Evolutionary conservation across 345 rosid species (phyloP), one percentile per base, ranked within the genome.

Genomic region (Pistacia vera): DNA sequence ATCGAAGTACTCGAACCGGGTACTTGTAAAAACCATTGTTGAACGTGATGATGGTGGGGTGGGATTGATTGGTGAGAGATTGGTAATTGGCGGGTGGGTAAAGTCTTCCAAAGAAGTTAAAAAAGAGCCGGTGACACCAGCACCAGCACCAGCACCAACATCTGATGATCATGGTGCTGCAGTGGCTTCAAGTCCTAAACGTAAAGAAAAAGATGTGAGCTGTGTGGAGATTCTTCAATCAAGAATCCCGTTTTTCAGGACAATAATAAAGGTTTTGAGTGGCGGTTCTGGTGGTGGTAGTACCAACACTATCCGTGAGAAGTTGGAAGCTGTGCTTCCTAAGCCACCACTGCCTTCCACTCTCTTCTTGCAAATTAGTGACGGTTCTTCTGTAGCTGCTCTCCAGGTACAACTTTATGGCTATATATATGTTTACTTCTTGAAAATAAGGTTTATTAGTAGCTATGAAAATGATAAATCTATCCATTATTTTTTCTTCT

Each of bases 21-120:
- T 92, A 49, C 75, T 83, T 68, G 36, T 92, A 66, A 88, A 84
- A 82, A 82, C 85, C 65, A 79, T 95, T 28, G 62, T 90, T 60
- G 83, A 83, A 44, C 72, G 86, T 1, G 75, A 68, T 10, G 93
- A 91, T 67, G 84, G 86, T 25, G 94, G 90, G 20, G 35, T 65
- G 8, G 84, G 86, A 12, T 65, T 89, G 18, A 56, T 66, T 3
- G 93, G 92, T 1, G 59, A 88, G 75, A 88, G 81, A 22, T 70
- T 91, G 35, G 90, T 91, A 66, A 63, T 93, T 36, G 99, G 99
- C 3, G 99, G 99, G n/a, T 93, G 99, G 99, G 93, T 95, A 11
- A 93, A 86, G 86, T 81, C 95, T 80, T 88, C 87, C 52, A 90
- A 77, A 75, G 94, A 93, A 14, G 80, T 83, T 72, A 85, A 57